These are phyloP conservation scores for Ophiorrhiza pumila DNA, from an alignment of 257 asterid species.

Conservation along the genomic window DNA sequence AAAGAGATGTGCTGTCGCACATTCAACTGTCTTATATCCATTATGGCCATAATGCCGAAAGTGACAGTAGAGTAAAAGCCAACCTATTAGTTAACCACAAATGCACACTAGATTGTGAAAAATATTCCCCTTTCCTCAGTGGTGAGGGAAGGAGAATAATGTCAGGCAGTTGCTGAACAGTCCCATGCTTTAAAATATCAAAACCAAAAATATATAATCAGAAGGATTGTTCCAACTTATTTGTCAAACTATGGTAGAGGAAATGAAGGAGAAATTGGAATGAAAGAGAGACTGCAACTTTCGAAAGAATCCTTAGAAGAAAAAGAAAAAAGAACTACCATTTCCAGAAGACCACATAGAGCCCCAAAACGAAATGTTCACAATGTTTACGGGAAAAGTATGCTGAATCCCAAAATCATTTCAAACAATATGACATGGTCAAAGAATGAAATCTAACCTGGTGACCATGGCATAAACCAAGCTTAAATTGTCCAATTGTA, in stretches of 20 bases:
- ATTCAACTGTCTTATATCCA: too few relatives aligned
- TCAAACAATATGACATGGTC: background rate
- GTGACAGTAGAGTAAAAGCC: too few relatives aligned
- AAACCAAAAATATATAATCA: background rate
- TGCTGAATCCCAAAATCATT: background rate
- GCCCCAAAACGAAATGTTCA: background rate
- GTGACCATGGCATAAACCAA: constrained; percentile 35
- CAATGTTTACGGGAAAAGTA: background rate
- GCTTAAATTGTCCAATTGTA: constrained; percentile 32
- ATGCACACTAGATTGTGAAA: too few relatives aligned
- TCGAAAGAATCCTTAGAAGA: background rate
- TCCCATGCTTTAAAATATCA: background rate
- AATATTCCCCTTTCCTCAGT: background rate
- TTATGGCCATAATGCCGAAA: too few relatives aligned
- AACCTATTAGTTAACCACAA: too few relatives aligned
- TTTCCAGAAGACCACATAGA: background rate
- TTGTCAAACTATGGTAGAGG: background rate
- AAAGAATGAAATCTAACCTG: constrained; percentile 16
- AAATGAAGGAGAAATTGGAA: background rate
- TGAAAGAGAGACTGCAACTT: background rate
- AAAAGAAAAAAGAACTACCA: background rate
- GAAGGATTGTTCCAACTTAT: too few relatives aligned
- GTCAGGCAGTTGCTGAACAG: background rate
- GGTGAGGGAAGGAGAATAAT: background rate
- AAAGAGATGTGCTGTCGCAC: too few relatives aligned